Conservation (phyloP, 495 filamentous ascomycete species). For the Lineolata rhizophorae region DNA sequence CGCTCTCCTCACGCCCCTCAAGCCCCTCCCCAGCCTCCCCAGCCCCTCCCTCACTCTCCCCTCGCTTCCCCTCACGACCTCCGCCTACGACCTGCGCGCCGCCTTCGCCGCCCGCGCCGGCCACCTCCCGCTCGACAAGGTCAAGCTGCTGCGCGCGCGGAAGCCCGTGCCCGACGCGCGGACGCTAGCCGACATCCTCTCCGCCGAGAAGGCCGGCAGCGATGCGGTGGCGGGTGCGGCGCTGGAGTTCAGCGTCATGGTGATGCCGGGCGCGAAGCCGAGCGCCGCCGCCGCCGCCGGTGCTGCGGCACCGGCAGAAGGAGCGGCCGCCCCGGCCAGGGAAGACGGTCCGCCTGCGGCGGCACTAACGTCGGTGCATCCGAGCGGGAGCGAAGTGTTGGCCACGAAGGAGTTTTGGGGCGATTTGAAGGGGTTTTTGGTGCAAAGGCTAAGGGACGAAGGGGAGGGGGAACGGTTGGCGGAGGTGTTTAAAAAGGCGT, state of each 20-base stretch:
- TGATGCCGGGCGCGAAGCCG: conserved; percentile 42
- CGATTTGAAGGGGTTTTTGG: conserved; percentile 62
- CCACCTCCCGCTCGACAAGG: conserved; percentile 29
- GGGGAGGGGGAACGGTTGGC: conserved; percentile 38
- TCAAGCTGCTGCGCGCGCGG: conserved; percentile 63
- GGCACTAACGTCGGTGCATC: conserved; percentile 16
- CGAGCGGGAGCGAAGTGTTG: conserved; percentile 35
- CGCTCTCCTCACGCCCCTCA: conserved; percentile 45
- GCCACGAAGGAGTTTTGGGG: conserved; percentile 63
- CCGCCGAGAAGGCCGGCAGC: conserved; percentile 17
- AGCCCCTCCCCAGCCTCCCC: conserved; percentile 49
- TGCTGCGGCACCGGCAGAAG: conserved; percentile 8
- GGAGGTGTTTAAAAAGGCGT: conserved; percentile 46
- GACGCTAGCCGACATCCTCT: conserved; percentile 33
- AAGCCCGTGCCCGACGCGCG: conserved; percentile 60
- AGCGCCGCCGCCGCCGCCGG: conserved; percentile 9
- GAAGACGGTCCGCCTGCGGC: conserved; percentile 14
- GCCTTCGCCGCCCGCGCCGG: conserved; percentile 27
- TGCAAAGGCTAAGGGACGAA: conserved; percentile 55
- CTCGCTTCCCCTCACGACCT: conserved; percentile 38
- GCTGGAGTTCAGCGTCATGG: conserved; percentile 60
- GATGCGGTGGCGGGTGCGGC: conserved; percentile 14
- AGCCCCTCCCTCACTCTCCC: conserved; percentile 38
- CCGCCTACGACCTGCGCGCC: conserved; percentile 50
- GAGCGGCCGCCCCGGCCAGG: too few species aligned